Evolutionary conservation across 805 yeast species (phyloP).

Genomic region (Myxozyma nipponensis): DNA sequence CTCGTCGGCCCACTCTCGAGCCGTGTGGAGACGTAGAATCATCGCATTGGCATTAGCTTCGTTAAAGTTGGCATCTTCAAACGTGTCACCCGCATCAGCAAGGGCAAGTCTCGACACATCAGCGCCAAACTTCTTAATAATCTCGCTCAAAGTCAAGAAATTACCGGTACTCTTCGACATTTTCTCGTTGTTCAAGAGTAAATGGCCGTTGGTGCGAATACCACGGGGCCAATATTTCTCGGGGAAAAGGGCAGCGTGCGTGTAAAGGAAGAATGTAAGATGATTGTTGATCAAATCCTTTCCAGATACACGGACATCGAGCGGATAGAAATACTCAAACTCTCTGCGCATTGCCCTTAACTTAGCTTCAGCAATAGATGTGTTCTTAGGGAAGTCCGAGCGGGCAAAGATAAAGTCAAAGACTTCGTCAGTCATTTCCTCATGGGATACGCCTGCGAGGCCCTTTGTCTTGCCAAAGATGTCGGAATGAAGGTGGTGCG

Average conservation of each 20-base stretch:
- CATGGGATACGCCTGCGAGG: slow-evolving; percentile 67
- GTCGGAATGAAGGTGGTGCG: slow-evolving; percentile 81
- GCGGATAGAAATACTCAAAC: slow-evolving; percentile 94
- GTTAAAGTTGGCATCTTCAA: slow-evolving; percentile 97
- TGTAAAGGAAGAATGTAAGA: slow-evolving; percentile 89
- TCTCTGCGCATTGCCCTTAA: slow-evolving; percentile 79
- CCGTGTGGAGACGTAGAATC: slow-evolving; percentile 81
- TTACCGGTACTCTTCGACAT: slow-evolving; percentile 98
- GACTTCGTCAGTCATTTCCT: slow-evolving; percentile 86
- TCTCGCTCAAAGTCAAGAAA: slow-evolving; percentile 83
- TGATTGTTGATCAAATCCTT: slow-evolving; percentile 97
- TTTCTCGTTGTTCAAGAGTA: slow-evolving; percentile 91
- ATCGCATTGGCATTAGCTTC: slow-evolving; percentile 97
- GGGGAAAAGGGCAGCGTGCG: slow-evolving; percentile 90
- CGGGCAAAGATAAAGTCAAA: slow-evolving; percentile 86
- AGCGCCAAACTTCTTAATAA: slow-evolving; percentile 87
- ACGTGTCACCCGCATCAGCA: slow-evolving; percentile 97
- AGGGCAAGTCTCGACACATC: slow-evolving; percentile 96
- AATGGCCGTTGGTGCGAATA: slow-evolving; percentile 91
- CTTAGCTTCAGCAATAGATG: slow-evolving; percentile 60
- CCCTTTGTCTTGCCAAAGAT: slow-evolving; percentile 77
- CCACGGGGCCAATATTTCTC: slow-evolving; percentile 90
- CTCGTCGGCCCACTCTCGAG: slow-evolving; percentile 95
- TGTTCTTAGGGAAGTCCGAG: slow-evolving; percentile 50
- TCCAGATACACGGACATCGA: slow-evolving; percentile 88